Evolutionary conservation across 2,329 filamentous ascomycete species (phyloP), one percentile per base, ranked within the genome.

Genomic region (Decorospora gaudefroyi): DNA sequence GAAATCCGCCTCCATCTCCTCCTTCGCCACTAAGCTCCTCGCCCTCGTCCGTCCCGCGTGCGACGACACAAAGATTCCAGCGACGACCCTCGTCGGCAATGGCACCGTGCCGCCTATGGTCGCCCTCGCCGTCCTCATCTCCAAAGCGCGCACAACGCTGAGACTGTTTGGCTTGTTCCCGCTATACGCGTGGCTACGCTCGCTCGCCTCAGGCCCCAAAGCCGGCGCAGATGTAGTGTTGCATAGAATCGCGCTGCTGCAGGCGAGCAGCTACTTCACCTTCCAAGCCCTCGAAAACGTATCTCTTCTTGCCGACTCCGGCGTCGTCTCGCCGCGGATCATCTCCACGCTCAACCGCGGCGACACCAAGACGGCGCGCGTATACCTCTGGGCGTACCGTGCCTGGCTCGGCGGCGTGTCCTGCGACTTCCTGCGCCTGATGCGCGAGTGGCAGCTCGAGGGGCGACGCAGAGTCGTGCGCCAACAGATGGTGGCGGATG

Each of bases 201-300:
- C 70, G 13, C 64, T 76, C 6, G 52, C 69, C 17, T 57, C 69
- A 11, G 72, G 72, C 10, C 70, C 69, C 6, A 74, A 74, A 54
- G 62, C 65, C 3, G 72, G 70, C 34, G 61, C 72, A 32, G 73
- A 76, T 46, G 44, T 58, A 5, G 68, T 75, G 6, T 60, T 75
- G 30, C 73, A 75, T 52, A 57, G 67, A 16, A 73, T 73, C 6
- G 67, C 72, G 4, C 46, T 72, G 7, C 58, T 71, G 46, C 73
- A 75, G 45, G 72, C 71, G 32, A 59, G 62, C 35, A 64, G 71
- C 37, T 76, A 76, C 65, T 65, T 72, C 34, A 61, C 62, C 35
- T 76, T 72, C 66, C 73, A 76, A 47, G 63, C 64, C 5, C 59
- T 74, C 7, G 73, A 76, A 59, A 76, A 75, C 60, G 56, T 75